Base-by-base conservation (phyloP, 2,329 filamentous ascomycete genomes). In the Pleurostoma richardsiae region DNA sequence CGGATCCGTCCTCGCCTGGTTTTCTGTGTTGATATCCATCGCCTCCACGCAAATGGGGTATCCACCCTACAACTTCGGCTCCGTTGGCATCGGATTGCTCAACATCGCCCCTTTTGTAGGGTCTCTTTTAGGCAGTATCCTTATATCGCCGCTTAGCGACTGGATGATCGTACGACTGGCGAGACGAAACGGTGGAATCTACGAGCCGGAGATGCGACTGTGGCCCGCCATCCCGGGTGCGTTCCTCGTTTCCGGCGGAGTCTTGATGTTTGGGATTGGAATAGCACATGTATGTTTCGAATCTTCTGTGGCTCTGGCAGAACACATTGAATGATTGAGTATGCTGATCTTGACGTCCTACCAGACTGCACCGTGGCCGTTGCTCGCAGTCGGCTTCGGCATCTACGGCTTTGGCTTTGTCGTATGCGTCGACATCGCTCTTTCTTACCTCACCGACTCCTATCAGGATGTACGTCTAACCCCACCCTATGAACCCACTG, bases 191-290 rank as follows among this genome's bases (percentile, higher is more conserved):
- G 58, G 59, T 2, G 68, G 68, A 5, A 60, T 67, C 10, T 71
- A 67, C 42, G 69, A 72, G 50, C 67, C 70, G 0, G 70, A 73
- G 44, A 72, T 70, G 62, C 61, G 69, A 2, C 51, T 72, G 5
- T 70, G 56, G 39, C 51, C 52, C 10, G 47, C 56, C 0, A 43
- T 59, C 5, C 48, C 58, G 3, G 57, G 60, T 2, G 59, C 61
- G 0, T 19, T 69, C 4, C 39, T 59, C 0, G 54, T 62, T 42
- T 54, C 60, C 5, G 60, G 56, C 0, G 66, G 68, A 0, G 30
- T 67, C 3, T 56, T 67, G 3, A 64, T 69, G 60, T 66, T 67
- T 39, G 67, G 66, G 4, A 45, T 58, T 1, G 66, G 65, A 0
- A 45, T 64, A 3, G 52, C 56, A 10, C 49, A 59, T 39, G 66